Evolutionary conservation across 31 red algal species (phyloP).

Genomic region (Porphyra umbilicalis): DNA sequence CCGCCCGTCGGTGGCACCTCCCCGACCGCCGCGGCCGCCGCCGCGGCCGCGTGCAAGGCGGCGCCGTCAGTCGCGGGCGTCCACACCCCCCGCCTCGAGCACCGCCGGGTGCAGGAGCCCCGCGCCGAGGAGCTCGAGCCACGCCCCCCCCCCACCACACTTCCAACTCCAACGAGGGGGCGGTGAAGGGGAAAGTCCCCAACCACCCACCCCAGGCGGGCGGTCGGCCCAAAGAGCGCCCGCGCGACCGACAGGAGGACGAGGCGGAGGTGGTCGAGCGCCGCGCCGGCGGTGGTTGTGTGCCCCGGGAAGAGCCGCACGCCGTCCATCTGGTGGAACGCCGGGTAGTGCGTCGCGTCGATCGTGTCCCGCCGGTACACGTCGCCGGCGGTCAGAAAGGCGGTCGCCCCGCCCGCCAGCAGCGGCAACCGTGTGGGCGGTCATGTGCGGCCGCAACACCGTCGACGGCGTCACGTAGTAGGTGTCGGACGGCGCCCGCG

Average conservation of each 20-base stretch:
- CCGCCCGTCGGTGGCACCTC: slow-evolving; percentile 10
- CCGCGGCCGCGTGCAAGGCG: not conserved
- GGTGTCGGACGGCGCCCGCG: slow-evolving; percentile 77
- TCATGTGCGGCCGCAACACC: slow-evolving; percentile 97
- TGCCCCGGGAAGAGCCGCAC: slow-evolving; percentile 46
- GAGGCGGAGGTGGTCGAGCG: slow-evolving; percentile 23
- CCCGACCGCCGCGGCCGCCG: not conserved
- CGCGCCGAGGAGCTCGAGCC: no score
- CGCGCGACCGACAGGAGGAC: slow-evolving; percentile 9
- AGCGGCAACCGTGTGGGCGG: slow-evolving; percentile 71
- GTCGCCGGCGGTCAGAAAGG: slow-evolving; percentile 74
- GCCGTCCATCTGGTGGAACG: slow-evolving; percentile 96
- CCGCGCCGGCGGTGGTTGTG: slow-evolving; percentile 17
- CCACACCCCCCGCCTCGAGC: slow-evolving; percentile 27
- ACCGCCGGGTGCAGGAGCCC: slow-evolving; percentile 43
- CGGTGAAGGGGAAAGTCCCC: slow-evolving; percentile 80
- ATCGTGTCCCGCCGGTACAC: slow-evolving; percentile 93
- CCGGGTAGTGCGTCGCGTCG: slow-evolving; percentile 90
- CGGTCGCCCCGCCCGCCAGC: slow-evolving; percentile 32
- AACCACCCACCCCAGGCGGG: slow-evolving; percentile 66
- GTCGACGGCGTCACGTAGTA: slow-evolving; percentile 60
- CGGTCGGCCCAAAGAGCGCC: slow-evolving; percentile 59
- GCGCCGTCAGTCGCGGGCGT: not conserved
- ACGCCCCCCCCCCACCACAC: no score
- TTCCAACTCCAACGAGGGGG: no score